phyloP scores from a whole-genome alignment of 768 basidiomycete species.

The Obba rivulosa region DNA sequence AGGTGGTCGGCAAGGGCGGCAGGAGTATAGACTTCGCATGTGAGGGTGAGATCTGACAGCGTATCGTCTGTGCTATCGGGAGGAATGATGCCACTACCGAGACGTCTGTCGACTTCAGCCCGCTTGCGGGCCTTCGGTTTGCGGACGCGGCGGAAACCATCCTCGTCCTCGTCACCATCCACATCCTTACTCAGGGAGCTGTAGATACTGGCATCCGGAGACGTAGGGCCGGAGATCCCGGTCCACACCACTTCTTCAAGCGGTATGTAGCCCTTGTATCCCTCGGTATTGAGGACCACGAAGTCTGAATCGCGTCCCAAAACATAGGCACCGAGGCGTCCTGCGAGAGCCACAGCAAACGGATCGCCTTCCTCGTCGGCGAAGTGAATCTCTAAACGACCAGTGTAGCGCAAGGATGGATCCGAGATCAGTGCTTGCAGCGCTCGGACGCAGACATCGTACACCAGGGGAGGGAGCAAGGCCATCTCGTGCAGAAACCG shows the following conservation, averaged over 20 bases:
- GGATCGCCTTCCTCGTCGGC: slow-evolving; percentile 84
- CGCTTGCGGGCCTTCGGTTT: slow-evolving; percentile 46
- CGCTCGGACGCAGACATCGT: slow-evolving; percentile 52
- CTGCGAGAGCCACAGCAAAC: slow-evolving; percentile 80
- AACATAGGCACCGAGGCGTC: slow-evolving; percentile 66
- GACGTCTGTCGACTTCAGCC: slow-evolving; percentile 3
- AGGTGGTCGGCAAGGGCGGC: slow-evolving; percentile 56
- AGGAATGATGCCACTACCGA: slow-evolving; percentile 42
- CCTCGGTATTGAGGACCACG: slow-evolving; percentile 68
- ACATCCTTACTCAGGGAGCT: slow-evolving; percentile 18
- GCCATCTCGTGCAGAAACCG: slow-evolving; percentile 70
- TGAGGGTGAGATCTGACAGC: slow-evolving; percentile 41
- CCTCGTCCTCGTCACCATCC: slow-evolving; percentile 34
- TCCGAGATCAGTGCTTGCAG: slow-evolving; percentile 29
- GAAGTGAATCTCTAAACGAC: slow-evolving; percentile 51
- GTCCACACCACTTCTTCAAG: slow-evolving; percentile 73
- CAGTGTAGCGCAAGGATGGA: slow-evolving; percentile 6
- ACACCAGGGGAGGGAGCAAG: slow-evolving; percentile 67
- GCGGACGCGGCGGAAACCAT: slow-evolving; percentile 55
- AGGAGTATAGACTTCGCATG: slow-evolving; percentile 58
- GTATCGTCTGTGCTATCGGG: slow-evolving; percentile 29
- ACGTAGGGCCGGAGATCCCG: slow-evolving; percentile 3
- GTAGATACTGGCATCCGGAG: slow-evolving; percentile 11
- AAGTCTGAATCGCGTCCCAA: slow-evolving; percentile 81
- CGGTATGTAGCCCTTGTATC: slow-evolving; percentile 74